A percentile compares a stretch with the other conserved stretches of the same genome.
phyloP scores from a whole-genome alignment of 2,329 filamentous ascomycete genomes.

The Aschersonia sp. region DNA sequence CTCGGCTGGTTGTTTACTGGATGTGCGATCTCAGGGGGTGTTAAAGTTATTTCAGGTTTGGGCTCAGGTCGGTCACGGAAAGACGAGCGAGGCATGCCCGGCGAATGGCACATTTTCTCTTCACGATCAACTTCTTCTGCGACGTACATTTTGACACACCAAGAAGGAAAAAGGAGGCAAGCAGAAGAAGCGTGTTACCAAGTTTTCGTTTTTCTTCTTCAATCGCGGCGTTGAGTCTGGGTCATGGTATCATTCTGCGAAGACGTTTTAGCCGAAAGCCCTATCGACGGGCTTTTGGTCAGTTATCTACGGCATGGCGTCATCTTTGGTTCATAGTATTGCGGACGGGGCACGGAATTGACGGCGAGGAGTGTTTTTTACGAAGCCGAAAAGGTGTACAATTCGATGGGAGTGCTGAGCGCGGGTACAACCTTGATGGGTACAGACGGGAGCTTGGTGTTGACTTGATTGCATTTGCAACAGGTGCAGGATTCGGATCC shows the following conservation, averaged over 20 bases:
- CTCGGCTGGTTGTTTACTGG: background rate
- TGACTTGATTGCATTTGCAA: background rate
- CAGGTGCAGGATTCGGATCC: too few species aligned
- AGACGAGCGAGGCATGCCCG: too few species aligned
- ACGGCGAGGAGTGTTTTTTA: background rate
- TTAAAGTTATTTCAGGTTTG: too few species aligned
- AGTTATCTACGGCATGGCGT: conserved; percentile 4
- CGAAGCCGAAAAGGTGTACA: background rate
- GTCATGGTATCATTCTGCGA: conserved; percentile 5
- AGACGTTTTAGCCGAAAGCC: background rate
- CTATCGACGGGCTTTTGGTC: background rate
- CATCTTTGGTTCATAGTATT: background rate
- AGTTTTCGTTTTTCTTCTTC: conserved; percentile 2
- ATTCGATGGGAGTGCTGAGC: background rate
- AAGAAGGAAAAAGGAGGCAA: too few species aligned
- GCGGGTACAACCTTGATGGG: background rate
- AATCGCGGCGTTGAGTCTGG: conserved; percentile 7
- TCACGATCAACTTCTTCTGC: too few species aligned
- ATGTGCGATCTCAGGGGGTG: too few species aligned
- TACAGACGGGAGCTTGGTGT: too few species aligned
- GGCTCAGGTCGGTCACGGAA: too few species aligned
- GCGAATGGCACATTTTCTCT: too few species aligned
- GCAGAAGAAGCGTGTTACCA: too few species aligned
- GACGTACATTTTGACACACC: too few species aligned
- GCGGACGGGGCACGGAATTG: background rate